Percentiles rank a stretch among this genome's conserved stretches.
These are phyloP conservation scores for Coemansia nantahalensis DNA, from an alignment of 192 early-diverging fungal genomes.

Conservation along the genomic window DNA sequence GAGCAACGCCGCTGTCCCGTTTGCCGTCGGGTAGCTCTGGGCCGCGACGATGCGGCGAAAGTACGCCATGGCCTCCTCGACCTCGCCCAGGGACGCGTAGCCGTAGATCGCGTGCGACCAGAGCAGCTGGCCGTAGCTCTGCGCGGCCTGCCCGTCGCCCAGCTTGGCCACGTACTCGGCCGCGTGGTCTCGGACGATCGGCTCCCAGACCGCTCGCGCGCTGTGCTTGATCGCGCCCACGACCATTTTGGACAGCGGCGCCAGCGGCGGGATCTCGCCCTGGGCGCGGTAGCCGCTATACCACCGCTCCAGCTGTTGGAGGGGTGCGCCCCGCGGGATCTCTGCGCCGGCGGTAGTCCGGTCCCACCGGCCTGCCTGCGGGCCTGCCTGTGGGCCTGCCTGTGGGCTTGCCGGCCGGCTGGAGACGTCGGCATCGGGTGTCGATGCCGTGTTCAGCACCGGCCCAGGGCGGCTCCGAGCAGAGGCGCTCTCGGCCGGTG, in stretches of 20 bases:
- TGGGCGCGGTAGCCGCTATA: conserved; percentile 12
- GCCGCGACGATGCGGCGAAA: conserved; percentile 22
- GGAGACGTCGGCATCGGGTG: no score
- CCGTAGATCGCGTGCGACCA: conserved; percentile 24
- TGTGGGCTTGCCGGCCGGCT: no score
- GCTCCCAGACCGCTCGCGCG: conserved; percentile 20
- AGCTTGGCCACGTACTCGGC: conserved; percentile 22
- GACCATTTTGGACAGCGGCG: conserved; percentile 8
- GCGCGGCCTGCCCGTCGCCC: background rate
- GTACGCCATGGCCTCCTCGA: conserved; percentile 32
- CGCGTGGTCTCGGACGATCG: conserved; percentile 26
- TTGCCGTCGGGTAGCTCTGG: conserved; percentile 20
- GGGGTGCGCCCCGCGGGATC: conserved; percentile 4
- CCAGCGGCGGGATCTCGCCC: conserved; percentile 9
- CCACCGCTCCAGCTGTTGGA: conserved; percentile 17
- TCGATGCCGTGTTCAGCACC: no score
- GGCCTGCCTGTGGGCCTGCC: no score
- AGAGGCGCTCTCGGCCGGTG: background rate
- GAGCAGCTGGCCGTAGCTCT: conserved; percentile 10
- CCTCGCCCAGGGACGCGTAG: conserved; percentile 16
- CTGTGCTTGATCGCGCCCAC: conserved; percentile 7
- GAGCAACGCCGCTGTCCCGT: conserved; percentile 19
- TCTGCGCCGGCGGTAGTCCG: no score
- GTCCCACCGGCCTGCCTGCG: no score
- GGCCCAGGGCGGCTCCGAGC: no score